Evolutionary conservation across 805 yeast genomes (phyloP).

Genomic region (Candida mattraensis): DNA sequence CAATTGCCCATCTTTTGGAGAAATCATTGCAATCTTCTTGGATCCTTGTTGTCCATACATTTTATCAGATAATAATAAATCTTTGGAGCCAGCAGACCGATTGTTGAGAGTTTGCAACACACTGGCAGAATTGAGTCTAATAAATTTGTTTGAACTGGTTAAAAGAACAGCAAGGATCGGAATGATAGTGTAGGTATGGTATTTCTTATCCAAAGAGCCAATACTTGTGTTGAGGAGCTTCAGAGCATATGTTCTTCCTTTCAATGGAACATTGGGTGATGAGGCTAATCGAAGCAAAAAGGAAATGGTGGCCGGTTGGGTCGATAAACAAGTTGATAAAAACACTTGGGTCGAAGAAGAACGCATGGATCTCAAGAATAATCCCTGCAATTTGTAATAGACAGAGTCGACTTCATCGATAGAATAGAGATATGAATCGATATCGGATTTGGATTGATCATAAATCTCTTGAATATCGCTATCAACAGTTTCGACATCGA

Average conservation of each 20-base stretch:
- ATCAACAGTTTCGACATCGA: conserved; percentile 22
- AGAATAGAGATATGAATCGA: conserved; percentile 38
- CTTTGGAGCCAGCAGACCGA: conserved; percentile 35
- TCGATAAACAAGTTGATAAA: conserved; percentile 19
- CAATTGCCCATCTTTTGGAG: conserved; percentile 61
- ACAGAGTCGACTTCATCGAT: conserved; percentile 34
- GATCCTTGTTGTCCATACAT: conserved; percentile 55
- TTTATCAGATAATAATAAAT: conserved; percentile 50
- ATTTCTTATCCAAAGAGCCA: conserved; percentile 34
- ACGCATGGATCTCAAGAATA: conserved; percentile 45
- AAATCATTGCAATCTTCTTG: conserved; percentile 50
- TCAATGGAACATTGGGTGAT: conserved; percentile 58
- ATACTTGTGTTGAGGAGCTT: conserved; percentile 38
- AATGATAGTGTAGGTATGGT: conserved; percentile 49
- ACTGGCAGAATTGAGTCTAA: conserved; percentile 47
- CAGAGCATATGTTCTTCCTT: conserved; percentile 53
- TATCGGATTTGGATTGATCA: conserved; percentile 13
- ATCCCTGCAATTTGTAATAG: conserved; percentile 42
- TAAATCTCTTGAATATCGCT: conserved; percentile 21
- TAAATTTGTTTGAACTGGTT: conserved; percentile 46
- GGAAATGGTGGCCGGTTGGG: conserved; percentile 42
- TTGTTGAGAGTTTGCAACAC: conserved; percentile 38
- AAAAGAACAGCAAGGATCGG: conserved; percentile 61
- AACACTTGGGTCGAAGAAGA: conserved; percentile 17
- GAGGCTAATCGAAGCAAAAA: conserved; percentile 58